Percentiles rank a stretch among this genome's conserved stretches.
phyloP scores from a whole-genome alignment of 2,329 filamentous ascomycete genomes.

The Elsinoe ampelina region DNA sequence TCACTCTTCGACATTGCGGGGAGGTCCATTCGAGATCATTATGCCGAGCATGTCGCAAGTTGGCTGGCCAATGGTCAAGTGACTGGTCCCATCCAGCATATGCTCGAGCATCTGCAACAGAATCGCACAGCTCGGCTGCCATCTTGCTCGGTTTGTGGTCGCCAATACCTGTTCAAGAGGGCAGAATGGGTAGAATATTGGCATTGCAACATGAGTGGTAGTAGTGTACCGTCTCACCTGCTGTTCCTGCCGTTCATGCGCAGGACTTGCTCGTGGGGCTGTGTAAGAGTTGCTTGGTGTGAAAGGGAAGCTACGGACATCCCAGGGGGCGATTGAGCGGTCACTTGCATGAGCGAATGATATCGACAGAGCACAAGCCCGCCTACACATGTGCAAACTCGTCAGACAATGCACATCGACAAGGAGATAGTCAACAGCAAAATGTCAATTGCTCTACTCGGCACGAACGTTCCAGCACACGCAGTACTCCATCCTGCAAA shows the following conservation, averaged over 20 bases:
- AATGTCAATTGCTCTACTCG: too few species aligned
- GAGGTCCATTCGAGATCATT: slow-evolving; percentile 20
- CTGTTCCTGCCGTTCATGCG: slow-evolving; percentile 26
- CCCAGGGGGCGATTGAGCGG: too few species aligned
- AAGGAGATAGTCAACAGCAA: too few species aligned
- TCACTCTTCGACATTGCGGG: slow-evolving; percentile 30
- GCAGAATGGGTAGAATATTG: slow-evolving; percentile 32
- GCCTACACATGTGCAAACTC: too few species aligned
- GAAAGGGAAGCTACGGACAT: background rate
- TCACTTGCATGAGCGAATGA: too few species aligned
- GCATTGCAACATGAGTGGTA: slow-evolving; percentile 17
- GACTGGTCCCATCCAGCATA: slow-evolving; percentile 14
- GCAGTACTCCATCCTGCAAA: too few species aligned
- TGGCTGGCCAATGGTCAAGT: slow-evolving; percentile 13
- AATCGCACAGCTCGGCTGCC: slow-evolving; percentile 21
- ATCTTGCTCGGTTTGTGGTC: slow-evolving; percentile 26
- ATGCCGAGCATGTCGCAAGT: slow-evolving; percentile 21
- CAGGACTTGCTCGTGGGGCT: slow-evolving; percentile 26
- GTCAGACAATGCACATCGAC: too few species aligned
- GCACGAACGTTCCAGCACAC: too few species aligned
- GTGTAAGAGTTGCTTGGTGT: slow-evolving; percentile 18
- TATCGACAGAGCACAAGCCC: too few species aligned
- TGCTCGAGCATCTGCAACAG: slow-evolving; percentile 18
- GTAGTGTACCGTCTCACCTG: slow-evolving; percentile 17
- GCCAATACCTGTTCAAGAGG: slow-evolving; percentile 23